Conservation (phyloP, 2,329 filamentous ascomycete species). For the Aspergillus fructus region DNA sequence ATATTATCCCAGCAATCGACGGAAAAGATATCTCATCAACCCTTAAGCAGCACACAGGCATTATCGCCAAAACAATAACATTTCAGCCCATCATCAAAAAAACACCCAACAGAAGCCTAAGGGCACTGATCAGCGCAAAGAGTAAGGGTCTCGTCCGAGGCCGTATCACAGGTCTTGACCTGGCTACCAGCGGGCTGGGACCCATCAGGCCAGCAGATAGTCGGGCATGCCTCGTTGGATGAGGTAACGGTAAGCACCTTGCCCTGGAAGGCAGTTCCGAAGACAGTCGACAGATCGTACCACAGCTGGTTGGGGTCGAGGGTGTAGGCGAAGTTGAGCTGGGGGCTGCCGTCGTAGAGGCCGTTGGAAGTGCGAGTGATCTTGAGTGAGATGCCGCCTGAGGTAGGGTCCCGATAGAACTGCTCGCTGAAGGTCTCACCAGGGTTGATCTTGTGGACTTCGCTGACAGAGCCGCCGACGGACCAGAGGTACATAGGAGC, state of each 20-base stretch:
- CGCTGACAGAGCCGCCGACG: constrained; percentile 34
- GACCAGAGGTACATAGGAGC: constrained; percentile 40
- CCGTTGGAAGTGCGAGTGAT: constrained; percentile 38
- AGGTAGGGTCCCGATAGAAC: constrained; percentile 35
- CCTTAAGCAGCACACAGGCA: not conserved
- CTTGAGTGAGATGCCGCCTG: constrained; percentile 45
- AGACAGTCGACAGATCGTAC: constrained; percentile 46
- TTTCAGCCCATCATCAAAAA: not conserved
- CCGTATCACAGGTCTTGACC: constrained; percentile 28
- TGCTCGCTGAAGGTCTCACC: constrained; percentile 36
- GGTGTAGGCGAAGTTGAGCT: constrained; percentile 45
- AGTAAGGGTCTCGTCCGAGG: constrained; percentile 28
- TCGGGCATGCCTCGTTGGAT: constrained; percentile 23
- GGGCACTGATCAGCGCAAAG: constrained; percentile 29
- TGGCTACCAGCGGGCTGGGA: constrained; percentile 31
- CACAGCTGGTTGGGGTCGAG: constrained; percentile 37
- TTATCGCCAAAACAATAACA: not conserved
- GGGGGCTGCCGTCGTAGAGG: constrained; percentile 35
- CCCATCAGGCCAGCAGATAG: constrained; percentile 34
- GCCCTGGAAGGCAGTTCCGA: constrained; percentile 42
- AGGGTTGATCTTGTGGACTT: constrained; percentile 30
- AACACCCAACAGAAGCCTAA: not conserved
- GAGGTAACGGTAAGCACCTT: constrained; percentile 25
- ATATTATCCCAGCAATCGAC: not conserved
- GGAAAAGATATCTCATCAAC: not conserved